phyloP scores from a whole-genome alignment of 495 filamentous ascomycete genomes.

The Neurospora sp. region DNA sequence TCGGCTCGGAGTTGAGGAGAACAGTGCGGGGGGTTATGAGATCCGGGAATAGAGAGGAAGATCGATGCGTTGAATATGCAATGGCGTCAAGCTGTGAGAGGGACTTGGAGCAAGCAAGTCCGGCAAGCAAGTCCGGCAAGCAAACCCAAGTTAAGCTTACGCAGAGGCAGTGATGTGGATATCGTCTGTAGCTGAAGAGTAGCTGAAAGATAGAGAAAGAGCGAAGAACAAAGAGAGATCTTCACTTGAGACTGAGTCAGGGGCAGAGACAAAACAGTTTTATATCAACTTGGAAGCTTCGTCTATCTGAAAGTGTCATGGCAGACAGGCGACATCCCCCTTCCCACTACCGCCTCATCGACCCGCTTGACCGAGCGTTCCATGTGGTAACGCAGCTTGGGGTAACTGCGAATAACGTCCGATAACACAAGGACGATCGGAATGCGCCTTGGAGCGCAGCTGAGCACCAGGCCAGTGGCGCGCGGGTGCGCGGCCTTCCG shows the following conservation, averaged over 20 bases:
- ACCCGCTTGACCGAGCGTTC: background rate
- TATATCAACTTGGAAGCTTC: background rate
- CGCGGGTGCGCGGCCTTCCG: background rate
- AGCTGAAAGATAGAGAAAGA: background rate
- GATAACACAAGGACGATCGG: background rate
- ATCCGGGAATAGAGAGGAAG: background rate
- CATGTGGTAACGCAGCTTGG: background rate
- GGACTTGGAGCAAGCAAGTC: background rate
- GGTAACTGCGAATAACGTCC: background rate
- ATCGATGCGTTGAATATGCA: background rate
- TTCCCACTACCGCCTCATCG: background rate
- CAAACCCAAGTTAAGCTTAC: background rate
- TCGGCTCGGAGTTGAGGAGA: background rate
- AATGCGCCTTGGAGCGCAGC: background rate
- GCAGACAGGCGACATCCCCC: background rate
- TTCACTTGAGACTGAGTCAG: background rate
- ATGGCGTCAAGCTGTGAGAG: background rate
- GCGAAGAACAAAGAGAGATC: background rate
- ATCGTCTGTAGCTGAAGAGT: background rate
- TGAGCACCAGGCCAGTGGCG: background rate
- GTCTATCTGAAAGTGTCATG: background rate
- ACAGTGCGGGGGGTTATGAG: background rate
- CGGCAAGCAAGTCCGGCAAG: background rate
- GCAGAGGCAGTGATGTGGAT: background rate
- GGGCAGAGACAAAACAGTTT: background rate